Conservation (phyloP, 2,329 filamentous ascomycete species). For the Hansfordia pulvinata region DNA sequence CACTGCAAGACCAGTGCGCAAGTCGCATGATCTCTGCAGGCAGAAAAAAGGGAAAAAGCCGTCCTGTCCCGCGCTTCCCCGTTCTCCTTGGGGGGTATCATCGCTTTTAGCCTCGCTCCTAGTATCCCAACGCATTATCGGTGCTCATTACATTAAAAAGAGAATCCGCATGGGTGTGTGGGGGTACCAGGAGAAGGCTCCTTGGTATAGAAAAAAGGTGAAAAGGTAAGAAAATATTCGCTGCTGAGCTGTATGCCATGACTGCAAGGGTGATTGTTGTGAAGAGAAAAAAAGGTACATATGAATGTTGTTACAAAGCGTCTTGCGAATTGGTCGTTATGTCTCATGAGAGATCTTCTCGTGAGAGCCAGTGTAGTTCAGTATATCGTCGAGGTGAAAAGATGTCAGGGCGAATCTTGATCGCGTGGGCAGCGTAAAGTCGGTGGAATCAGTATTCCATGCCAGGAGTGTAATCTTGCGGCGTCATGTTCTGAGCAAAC, state of each 20-base stretch:
- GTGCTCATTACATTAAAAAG: conserved; percentile 14
- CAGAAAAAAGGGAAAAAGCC: too few relatives aligned
- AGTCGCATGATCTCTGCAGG: too few relatives aligned
- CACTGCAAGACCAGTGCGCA: too few relatives aligned
- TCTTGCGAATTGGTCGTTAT: conserved; percentile 2
- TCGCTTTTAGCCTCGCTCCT: conserved; percentile 9
- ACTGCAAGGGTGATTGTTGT: conserved; percentile 5
- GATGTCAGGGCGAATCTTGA: neutral
- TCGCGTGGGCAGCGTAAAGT: too few relatives aligned
- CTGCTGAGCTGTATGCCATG: conserved; percentile 6
- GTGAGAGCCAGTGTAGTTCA: neutral
- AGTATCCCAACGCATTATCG: conserved; percentile 9
- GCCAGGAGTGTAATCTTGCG: conserved; percentile 22
- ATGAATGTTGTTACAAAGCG: conserved; percentile 10
- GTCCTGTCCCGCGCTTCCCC: too few relatives aligned
- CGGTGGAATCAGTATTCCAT: conserved; percentile 7
- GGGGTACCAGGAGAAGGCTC: conserved; percentile 3
- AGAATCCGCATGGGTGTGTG: too few relatives aligned
- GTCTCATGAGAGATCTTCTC: neutral
- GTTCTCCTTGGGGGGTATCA: conserved; percentile 11
- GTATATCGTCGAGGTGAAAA: neutral
- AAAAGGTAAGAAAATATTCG: too few relatives aligned
- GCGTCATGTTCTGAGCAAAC: conserved; percentile 30
- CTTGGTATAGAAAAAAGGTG: conserved; percentile 5
- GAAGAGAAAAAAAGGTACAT: conserved; percentile 5